Base-by-base conservation (phyloP, 441 rosid genomes). In the Biscutella laevigata region DNA sequence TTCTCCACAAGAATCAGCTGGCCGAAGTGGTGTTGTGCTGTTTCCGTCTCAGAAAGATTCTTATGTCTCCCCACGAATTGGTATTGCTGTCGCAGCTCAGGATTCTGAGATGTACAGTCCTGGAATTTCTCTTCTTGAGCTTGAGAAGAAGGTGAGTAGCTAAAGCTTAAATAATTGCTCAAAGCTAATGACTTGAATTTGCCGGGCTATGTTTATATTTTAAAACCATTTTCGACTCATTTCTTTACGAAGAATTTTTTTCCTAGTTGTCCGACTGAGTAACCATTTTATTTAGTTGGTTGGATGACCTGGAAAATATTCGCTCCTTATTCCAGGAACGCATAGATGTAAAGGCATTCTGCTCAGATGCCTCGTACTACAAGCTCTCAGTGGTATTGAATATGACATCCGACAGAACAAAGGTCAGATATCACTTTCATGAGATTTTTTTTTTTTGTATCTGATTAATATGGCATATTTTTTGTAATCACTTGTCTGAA, bases 321-420 rank as follows among this genome's bases (percentile, higher is more conserved):
- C 6, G 6, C 19, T 61, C 30, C 42, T 74, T 61, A 4, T 71
- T 77, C 12, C 83, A 94, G 98, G 96, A 90, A 77, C 84, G 98
- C 63, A 80, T 94, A 67, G 96, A 78, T 74, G 82, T 90, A 43
- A 78, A 81, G 58, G 98, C 99, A 51, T 82, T 71, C 54, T 64
- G 76, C 67, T 80, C 94, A 19, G 90, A 94, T 64, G 83, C 82
- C 63, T 81, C 82, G 38, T 94, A 90, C 74, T 83, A 78, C 79
- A 90, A 73, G 76, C 88, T 94, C 71, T 85, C 99, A 36, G 94
- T 90, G 46, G 49, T 74, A 42, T 61, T 94, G 68, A 87, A 90
- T 54, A 81, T 79, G 95, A 83, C 96, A 60, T 85, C 92, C 4
- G 95, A 90, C 70, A 82, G 98, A 79, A 94, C 99, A 53, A 94